Conservation (phyloP, 2,329 filamentous ascomycete genomes). For the Polytolypa hystricis region DNA sequence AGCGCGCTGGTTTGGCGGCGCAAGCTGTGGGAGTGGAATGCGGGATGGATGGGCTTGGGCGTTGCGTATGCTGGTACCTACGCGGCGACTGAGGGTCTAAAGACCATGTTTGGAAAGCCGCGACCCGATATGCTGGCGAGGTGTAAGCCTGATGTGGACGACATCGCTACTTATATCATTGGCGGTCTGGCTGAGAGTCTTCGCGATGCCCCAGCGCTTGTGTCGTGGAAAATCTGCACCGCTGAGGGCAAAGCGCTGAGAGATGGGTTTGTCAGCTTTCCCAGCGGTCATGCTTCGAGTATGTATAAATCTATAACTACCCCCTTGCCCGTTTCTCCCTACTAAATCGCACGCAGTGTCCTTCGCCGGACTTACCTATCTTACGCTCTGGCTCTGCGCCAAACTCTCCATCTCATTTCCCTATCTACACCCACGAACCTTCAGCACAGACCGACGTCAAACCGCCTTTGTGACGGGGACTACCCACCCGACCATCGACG, state of each 20-base stretch:
- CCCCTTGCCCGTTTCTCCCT: neutral
- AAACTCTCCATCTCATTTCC: slow-evolving; percentile 39
- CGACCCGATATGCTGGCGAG: slow-evolving; percentile 55
- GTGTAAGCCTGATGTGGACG: slow-evolving; percentile 62
- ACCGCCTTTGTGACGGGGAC: slow-evolving; percentile 6
- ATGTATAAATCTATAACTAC: slow-evolving; percentile 17
- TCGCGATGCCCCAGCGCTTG: slow-evolving; percentile 52
- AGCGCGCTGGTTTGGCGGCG: slow-evolving; percentile 59
- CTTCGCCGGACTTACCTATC: slow-evolving; percentile 71
- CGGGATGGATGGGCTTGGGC: slow-evolving; percentile 70
- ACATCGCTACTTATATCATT: slow-evolving; percentile 50
- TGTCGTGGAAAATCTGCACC: slow-evolving; percentile 65
- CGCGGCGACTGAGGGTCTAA: slow-evolving; percentile 76
- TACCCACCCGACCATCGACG: neutral
- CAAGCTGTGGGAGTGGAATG: slow-evolving; percentile 85
- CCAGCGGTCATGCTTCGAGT: slow-evolving; percentile 64
- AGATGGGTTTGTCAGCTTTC: slow-evolving; percentile 79
- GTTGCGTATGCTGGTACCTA: slow-evolving; percentile 61
- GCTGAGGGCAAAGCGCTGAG: slow-evolving; percentile 48
- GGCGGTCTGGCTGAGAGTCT: slow-evolving; percentile 47
- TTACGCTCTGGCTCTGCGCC: slow-evolving; percentile 72
- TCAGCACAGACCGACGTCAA: slow-evolving; percentile 15
- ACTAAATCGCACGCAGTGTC: slow-evolving; percentile 39
- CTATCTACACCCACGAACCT: slow-evolving; percentile 23
- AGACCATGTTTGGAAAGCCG: slow-evolving; percentile 58